Evolutionary conservation across 2,329 filamentous ascomycete species (phyloP).

Genomic region (Aspergillus aculeatinus): DNA sequence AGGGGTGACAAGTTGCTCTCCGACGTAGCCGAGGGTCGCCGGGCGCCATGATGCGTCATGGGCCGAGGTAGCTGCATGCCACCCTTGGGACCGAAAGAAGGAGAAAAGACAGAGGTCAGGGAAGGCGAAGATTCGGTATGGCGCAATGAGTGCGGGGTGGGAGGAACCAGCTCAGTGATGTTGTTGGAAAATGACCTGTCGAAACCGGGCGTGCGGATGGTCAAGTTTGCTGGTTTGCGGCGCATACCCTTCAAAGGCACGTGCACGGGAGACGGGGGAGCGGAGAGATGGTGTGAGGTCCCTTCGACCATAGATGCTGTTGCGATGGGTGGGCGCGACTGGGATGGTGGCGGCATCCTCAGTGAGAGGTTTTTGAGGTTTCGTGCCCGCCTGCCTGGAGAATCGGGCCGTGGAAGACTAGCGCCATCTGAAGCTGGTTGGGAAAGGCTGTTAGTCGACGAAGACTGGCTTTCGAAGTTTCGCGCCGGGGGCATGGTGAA

Average conservation of each 20-base stretch:
- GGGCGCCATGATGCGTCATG: constrained; percentile 32
- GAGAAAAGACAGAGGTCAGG: constrained; percentile 54
- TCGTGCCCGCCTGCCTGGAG: constrained; percentile 46
- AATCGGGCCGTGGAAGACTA: constrained; percentile 43
- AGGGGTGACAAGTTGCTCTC: constrained; percentile 32
- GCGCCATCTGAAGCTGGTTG: constrained; percentile 21
- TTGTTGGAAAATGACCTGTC: constrained; percentile 51
- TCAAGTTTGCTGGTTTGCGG: constrained; percentile 59
- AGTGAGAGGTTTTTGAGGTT: constrained; percentile 66
- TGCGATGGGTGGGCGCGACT: constrained; percentile 47
- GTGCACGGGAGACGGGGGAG: constrained; percentile 58
- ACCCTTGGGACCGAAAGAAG: constrained; percentile 48
- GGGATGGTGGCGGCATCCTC: constrained; percentile 53
- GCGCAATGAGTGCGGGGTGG: constrained; percentile 57
- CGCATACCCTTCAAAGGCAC: constrained; percentile 54
- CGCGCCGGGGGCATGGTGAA: constrained; percentile 25
- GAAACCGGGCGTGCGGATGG: constrained; percentile 56
- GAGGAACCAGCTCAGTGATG: constrained; percentile 54
- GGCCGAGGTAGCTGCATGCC: constrained; percentile 53
- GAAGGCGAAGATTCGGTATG: constrained; percentile 65
- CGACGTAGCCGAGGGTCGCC: constrained; percentile 28
- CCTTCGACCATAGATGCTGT: constrained; percentile 51
- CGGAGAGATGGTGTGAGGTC: constrained; percentile 44
- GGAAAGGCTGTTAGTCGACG: constrained; percentile 29
- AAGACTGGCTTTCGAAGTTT: constrained; percentile 28